phyloP scores from a whole-genome alignment of 2,329 filamentous ascomycete genomes.

The Mariannaea elegans region DNA sequence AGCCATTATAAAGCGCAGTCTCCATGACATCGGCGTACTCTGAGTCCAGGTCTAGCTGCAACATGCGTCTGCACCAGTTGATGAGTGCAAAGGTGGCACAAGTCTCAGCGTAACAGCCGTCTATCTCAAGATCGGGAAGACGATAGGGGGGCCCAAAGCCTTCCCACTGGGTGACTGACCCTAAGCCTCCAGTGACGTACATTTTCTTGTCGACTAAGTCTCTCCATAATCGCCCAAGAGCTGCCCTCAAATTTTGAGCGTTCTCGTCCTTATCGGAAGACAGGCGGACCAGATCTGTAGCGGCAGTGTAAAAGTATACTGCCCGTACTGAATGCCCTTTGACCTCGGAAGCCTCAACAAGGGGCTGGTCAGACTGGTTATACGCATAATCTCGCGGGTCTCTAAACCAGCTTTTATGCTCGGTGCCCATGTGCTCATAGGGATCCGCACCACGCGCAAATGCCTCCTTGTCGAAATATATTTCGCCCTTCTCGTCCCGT shows the following conservation, averaged over 20 bases:
- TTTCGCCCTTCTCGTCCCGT: not conserved
- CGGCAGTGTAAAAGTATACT: constrained; percentile 9
- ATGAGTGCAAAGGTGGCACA: constrained; percentile 11
- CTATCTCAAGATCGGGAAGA: not conserved
- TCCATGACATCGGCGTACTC: constrained; percentile 15
- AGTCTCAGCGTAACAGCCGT: constrained; percentile 14
- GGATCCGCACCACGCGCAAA: constrained; percentile 1
- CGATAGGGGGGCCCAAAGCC: constrained; percentile 5
- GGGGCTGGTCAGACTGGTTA: constrained; percentile 5
- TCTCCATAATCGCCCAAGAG: constrained; percentile 2
- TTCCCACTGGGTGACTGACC: constrained; percentile 10
- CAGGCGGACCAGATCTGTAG: not conserved
- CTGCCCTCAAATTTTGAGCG: not conserved
- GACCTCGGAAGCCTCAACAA: not conserved
- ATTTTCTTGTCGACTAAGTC: constrained; percentile 14
- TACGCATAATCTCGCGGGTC: not conserved
- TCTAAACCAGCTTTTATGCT: too few species aligned
- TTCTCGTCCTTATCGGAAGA: not conserved
- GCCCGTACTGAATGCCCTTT: constrained; percentile 10
- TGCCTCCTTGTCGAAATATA: constrained; percentile 10
- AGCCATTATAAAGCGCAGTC: constrained; percentile 5
- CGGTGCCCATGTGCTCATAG: too few species aligned
- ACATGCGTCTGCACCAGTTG: constrained; percentile 4
- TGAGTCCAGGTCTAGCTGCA: constrained; percentile 1
- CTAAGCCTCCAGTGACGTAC: constrained; percentile 5